These are phyloP conservation scores for Torulaspora maleeae DNA, from an alignment of 805 yeast species.

Conservation along the genomic window DNA sequence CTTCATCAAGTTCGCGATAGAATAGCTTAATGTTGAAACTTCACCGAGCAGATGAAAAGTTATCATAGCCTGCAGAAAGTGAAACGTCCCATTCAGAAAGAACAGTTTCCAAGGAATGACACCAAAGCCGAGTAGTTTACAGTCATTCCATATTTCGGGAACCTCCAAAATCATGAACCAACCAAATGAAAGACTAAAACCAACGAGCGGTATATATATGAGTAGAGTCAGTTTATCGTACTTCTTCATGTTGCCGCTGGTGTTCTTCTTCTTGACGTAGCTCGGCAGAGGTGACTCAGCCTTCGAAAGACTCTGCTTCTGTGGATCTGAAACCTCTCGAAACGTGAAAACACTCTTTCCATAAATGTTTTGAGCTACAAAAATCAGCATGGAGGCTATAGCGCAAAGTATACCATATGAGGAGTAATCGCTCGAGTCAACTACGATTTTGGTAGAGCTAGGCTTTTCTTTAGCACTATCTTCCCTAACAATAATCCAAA, in stretches of 20 bases:
- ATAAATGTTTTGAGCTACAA: conserved; percentile 82
- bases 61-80: conserved; percentile 72
- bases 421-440: conserved; percentile 13
- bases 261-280: conserved; percentile 10
- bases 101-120: conserved; percentile 47
- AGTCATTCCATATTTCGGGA: conserved; percentile 29
- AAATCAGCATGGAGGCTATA: conserved; percentile 60
- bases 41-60: conserved; percentile 78
- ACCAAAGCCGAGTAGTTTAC: conserved; percentile 23
- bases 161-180: conserved; percentile 68
- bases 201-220: conserved; percentile 71
- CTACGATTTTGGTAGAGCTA: background rate
- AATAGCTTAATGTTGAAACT: conserved; percentile 78
- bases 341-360: conserved; percentile 73
- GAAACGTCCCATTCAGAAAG: conserved; percentile 65
- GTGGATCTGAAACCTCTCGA: conserved; percentile 18
- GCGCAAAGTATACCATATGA: conserved; percentile 63
- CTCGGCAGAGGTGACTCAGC: conserved; percentile 22
- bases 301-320: background rate
- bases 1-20: conserved; percentile 83
- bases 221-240: conserved; percentile 81
- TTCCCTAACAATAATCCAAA: conserved; percentile 30
- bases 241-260: conserved; percentile 30
- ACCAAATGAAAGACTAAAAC: conserved; percentile 65
- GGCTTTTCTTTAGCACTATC: conserved; percentile 13